phyloP scores from a whole-genome alignment of 2,329 filamentous ascomycete species.

The Pyrenophora tritici-repentis region DNA sequence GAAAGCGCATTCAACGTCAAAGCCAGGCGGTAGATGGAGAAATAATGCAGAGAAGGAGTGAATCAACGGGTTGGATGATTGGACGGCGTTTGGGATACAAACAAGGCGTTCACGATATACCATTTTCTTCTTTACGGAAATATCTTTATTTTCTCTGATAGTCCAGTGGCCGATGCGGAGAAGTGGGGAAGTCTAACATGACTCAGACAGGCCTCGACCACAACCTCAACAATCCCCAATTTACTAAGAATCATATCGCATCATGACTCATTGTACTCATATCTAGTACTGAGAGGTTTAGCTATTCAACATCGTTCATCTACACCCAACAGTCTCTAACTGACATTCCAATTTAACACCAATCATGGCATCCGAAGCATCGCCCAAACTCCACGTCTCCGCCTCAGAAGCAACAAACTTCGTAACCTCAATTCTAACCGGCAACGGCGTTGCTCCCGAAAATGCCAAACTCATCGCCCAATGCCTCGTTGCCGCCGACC shows the following conservation, averaged over 20 bases:
- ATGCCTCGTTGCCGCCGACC: conserved; percentile 73
- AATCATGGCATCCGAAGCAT: neutral
- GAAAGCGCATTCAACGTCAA: conserved; percentile 52
- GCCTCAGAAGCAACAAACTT: conserved; percentile 45
- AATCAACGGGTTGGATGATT: neutral
- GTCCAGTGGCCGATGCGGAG: too few species aligned
- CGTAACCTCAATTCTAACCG: conserved; percentile 60
- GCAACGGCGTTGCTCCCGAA: conserved; percentile 62
- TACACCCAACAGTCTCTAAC: neutral
- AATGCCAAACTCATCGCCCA: conserved; percentile 67
- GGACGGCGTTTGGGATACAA: conserved; percentile 6
- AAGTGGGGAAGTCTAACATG: too few species aligned
- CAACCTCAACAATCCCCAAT: too few species aligned
- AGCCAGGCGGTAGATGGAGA: conserved; percentile 21
- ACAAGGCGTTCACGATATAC: conserved; percentile 9
- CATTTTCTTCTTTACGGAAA: neutral
- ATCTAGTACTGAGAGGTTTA: too few species aligned
- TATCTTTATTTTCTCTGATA: too few species aligned
- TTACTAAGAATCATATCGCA: too few species aligned
- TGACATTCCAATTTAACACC: neutral
- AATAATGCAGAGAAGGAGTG: neutral
- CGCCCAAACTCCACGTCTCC: conserved; percentile 14
- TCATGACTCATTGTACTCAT: too few species aligned
- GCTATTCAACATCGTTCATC: too few species aligned
- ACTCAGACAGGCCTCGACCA: too few species aligned